Percentiles rank a stretch among this genome's conserved stretches.
phyloP scores from a whole-genome alignment of 1,284 basidiomycete species.

The Papiliotrema fonsecae region DNA sequence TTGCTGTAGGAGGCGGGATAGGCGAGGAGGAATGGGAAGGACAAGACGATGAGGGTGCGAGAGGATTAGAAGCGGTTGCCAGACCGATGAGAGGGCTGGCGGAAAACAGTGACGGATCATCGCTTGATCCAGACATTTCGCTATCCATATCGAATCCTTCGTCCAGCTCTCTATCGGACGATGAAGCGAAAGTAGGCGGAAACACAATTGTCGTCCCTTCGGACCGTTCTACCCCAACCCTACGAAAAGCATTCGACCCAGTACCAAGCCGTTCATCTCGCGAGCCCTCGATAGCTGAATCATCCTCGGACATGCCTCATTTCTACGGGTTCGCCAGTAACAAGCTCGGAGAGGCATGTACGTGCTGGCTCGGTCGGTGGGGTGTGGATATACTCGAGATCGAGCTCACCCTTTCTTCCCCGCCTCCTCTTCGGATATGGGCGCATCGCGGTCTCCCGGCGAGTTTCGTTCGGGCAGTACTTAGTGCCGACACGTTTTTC shows the following conservation, averaged over 20 bases:
- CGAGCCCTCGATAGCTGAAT: not conserved
- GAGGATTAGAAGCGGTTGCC: constrained; percentile 66
- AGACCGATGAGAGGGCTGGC: constrained; percentile 43
- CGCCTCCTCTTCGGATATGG: constrained; percentile 52
- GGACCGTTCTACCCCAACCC: constrained; percentile 1
- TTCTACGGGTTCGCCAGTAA: constrained; percentile 78
- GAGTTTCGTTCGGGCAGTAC: constrained; percentile 65
- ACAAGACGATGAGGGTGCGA: constrained; percentile 58
- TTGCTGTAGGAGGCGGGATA: constrained; percentile 72
- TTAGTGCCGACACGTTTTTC: constrained; percentile 77
- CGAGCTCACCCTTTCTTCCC: constrained; percentile 52
- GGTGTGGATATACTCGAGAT: constrained; percentile 67
- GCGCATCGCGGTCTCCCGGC: constrained; percentile 64
- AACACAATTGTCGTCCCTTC: not conserved
- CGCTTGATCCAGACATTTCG: not conserved
- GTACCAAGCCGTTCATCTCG: not conserved
- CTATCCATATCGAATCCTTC: not conserved
- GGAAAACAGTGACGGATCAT: not conserved
- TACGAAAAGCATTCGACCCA: not conserved
- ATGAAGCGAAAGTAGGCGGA: not conserved
- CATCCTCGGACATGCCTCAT: constrained; percentile 45
- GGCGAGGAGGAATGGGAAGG: constrained; percentile 50
- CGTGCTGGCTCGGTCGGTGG: constrained; percentile 85
- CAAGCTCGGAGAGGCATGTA: constrained; percentile 84
- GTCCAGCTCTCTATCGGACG: not conserved